Conservation (phyloP, 2,329 filamentous ascomycete genomes). For the Plenodomus lindquistii region DNA sequence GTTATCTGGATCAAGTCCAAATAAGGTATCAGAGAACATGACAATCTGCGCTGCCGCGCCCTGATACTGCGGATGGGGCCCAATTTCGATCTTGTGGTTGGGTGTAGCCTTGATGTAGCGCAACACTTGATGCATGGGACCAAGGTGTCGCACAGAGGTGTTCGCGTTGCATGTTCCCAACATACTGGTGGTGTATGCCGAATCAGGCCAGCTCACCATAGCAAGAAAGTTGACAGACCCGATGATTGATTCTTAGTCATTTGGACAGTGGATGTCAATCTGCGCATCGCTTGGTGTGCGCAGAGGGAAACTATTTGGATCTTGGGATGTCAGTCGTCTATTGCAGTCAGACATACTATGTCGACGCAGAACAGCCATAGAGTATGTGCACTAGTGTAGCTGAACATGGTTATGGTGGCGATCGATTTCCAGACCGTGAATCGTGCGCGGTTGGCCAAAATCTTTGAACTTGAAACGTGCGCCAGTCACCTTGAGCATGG, state of each 20-base stretch:
- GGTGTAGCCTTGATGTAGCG: conserved; percentile 1
- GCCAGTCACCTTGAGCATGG: background rate
- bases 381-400: conserved; percentile 5
- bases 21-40: conserved; percentile 12
- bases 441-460: conserved; percentile 1
- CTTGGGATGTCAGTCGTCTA: conserved; percentile 1
- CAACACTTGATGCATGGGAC: background rate
- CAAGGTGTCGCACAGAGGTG: conserved; percentile 1
- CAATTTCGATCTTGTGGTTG: too few species aligned
- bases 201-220: background rate
- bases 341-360: conserved; percentile 7
- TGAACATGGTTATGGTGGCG: background rate
- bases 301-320: conserved; percentile 5
- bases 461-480: conserved; percentile 10
- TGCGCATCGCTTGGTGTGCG: background rate
- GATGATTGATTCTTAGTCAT: conserved; percentile 3
- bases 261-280: background rate
- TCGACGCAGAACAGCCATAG: background rate
- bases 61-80: too few species aligned
- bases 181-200: conserved; percentile 3
- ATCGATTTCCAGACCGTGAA: conserved; percentile 8
- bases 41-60: too few species aligned
- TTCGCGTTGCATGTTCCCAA: conserved; percentile 6
- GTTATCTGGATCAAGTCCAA: conserved; percentile 7
- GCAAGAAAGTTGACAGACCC: conserved; percentile 12